Evolutionary conservation across 2,329 filamentous ascomycete species (phyloP), one percentile per base, ranked within the genome.

Genomic region (Ophiostoma sp.): DNA sequence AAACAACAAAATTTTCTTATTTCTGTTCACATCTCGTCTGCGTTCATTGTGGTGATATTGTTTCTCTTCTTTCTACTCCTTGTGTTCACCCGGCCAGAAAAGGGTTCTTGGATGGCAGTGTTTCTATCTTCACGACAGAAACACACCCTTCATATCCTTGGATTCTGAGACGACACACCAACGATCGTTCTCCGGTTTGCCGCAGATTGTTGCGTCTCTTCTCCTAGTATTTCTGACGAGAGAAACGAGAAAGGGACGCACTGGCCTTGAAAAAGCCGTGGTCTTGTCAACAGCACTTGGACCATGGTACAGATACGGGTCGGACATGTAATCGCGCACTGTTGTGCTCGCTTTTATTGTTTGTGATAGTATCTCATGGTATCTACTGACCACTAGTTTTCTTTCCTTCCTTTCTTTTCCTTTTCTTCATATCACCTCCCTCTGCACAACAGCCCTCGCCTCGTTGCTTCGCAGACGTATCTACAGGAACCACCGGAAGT

Each of bases 271-370:
- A 88, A 89, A 89, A 90, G 87, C 88, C 81, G 87, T 88, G 84
- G 83, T 84, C 83, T 82, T 81, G 82, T 89, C 87, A 79, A 78
- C 68, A 39, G 52, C 19, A 55, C 42, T 78, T 81, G 82, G 84
- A 83, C 83, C 83, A 87, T 84, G 84, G 88, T 88, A 90, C 88
- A 90, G 88, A 90, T 90, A 90, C 88, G 87, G 87, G 88, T 84
- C 87, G 84, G 78, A 90, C 86, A 90, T 84, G 36, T 69, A 31
- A 64, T 72, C 3, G 31, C 25, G 28, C 28, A 31, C 39, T 42
- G 31, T 50, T 55, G 15, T 31, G 28, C 17, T 22, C 71, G 52
- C 22, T 22, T 15, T 36, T 33, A 28, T 39, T 31, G 12, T 2
- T 33, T 39, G 11, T 19, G 36, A 6, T 52, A 22, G 25, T 22